These are phyloP conservation scores for Moniliophthora roreri DNA, from an alignment of 1,284 basidiomycete genomes.

Conservation along the genomic window DNA sequence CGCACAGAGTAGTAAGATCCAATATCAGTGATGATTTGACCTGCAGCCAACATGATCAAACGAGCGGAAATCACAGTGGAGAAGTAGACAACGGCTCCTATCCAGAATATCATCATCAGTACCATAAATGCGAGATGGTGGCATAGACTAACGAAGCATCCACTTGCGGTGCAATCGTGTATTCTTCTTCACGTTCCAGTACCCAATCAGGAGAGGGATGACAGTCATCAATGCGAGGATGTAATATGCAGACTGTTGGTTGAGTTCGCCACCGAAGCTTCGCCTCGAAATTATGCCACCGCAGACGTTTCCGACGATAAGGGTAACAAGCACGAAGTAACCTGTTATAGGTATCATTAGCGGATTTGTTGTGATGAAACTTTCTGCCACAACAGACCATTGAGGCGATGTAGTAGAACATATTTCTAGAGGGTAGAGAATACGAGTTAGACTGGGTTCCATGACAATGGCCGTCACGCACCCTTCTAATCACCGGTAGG, in stretches of 20 bases:
- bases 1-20: conserved; percentile 25
- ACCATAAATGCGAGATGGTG: neutral
- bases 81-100: conserved; percentile 25
- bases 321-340: conserved; percentile 16
- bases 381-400: neutral
- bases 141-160: conserved; percentile 26
- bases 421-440: conserved; percentile 24
- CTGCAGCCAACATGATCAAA: conserved; percentile 19
- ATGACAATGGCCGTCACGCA: conserved; percentile 8
- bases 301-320: conserved; percentile 23
- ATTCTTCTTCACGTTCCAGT: conserved; percentile 22
- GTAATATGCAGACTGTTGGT: conserved; percentile 25
- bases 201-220: conserved; percentile 19
- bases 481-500: conserved; percentile 25
- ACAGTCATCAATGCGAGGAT: conserved; percentile 22
- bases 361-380: neutral
- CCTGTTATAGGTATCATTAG: neutral
- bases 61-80: conserved; percentile 20
- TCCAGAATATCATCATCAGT: neutral
- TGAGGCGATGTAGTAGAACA: conserved; percentile 1
- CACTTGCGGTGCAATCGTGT: conserved; percentile 27
- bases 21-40: conserved; percentile 21
- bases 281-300: conserved; percentile 22
- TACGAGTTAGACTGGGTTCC: neutral
- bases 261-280: conserved; percentile 26